phyloP scores from a whole-genome alignment of 306 rosid species.

The Pterocarpus macrocarpus region DNA sequence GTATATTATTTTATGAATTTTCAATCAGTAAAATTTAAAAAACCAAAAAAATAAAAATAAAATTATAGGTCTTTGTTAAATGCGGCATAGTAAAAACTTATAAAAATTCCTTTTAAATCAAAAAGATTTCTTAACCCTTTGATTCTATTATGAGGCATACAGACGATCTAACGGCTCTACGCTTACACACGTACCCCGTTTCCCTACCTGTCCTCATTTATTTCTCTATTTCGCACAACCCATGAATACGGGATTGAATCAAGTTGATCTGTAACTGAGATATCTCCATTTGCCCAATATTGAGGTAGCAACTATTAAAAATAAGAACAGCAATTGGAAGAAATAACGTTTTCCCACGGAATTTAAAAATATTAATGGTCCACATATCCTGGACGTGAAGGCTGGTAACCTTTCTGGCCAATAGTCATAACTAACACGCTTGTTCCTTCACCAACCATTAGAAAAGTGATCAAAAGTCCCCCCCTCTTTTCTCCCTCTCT shows the following conservation, averaged over 20 bases:
- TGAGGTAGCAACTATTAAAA: too few relatives aligned
- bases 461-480: slow-evolving; percentile 24
- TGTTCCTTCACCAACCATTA: slow-evolving; percentile 52
- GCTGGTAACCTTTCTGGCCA: slow-evolving; percentile 30
- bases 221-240: background rate
- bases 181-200: background rate
- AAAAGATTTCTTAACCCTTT: too few relatives aligned
- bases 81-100: too few relatives aligned
- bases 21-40: too few relatives aligned
- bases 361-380: slow-evolving; percentile 32
- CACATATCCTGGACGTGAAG: slow-evolving; percentile 51
- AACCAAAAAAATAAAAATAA: too few relatives aligned
- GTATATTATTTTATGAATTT: background rate
- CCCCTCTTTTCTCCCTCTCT: background rate
- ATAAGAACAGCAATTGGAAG: too few relatives aligned
- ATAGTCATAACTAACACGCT: slow-evolving; percentile 59
- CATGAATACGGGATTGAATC: too few relatives aligned
- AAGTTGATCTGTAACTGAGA: too few relatives aligned
- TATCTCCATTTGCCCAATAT: too few relatives aligned
- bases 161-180: background rate
- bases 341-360: background rate
- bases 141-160: background rate
- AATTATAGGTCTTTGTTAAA: too few relatives aligned
- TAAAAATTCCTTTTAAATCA: too few relatives aligned
- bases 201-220: background rate